A percentile compares a stretch with the other conserved stretches of the same genome.
These are phyloP conservation scores for Ophiocordyceps unilateralis DNA, from an alignment of 2,329 filamentous ascomycete species.

Conservation along the genomic window DNA sequence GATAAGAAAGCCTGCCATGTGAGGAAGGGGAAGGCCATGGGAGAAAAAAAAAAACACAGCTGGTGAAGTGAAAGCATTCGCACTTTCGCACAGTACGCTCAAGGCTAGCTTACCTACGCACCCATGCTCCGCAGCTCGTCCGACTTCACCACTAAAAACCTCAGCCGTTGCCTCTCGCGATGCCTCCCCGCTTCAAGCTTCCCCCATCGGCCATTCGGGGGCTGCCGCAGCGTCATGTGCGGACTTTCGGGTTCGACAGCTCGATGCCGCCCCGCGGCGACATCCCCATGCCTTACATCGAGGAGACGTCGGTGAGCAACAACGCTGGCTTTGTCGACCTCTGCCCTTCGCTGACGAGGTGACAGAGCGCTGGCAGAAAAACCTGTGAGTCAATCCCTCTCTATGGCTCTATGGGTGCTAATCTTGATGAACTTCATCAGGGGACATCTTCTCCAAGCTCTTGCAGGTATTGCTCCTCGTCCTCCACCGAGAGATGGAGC, in stretches of 20 bases:
- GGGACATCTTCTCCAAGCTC: slow-evolving; percentile 69
- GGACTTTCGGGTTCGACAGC: slow-evolving; percentile 26
- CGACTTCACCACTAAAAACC: background rate
- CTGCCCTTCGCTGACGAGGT: slow-evolving; percentile 9
- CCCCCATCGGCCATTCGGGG: slow-evolving; percentile 15
- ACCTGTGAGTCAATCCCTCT: slow-evolving; percentile 38
- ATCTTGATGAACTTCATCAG: slow-evolving; percentile 21
- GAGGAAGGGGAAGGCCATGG: background rate
- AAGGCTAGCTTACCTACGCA: background rate
- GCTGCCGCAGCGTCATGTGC: slow-evolving; percentile 16
- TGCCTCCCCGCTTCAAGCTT: slow-evolving; percentile 14
- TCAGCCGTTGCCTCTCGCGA: slow-evolving; percentile 3
- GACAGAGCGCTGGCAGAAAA: slow-evolving; percentile 56
- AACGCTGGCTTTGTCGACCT: background rate
- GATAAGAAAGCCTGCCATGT: background rate
- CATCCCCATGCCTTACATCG: slow-evolving; percentile 43
- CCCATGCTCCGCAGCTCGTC: background rate
- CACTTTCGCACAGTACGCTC: background rate
- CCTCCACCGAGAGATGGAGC: background rate
- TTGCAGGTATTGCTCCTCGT: slow-evolving; percentile 38
- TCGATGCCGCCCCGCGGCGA: slow-evolving; percentile 16
- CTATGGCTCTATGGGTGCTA: slow-evolving; percentile 4
- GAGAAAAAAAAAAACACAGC: background rate
- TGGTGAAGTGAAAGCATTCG: background rate
- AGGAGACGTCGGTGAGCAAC: slow-evolving; percentile 22